These are phyloP conservation scores for Colletotrichum gloeosporioides DNA, from an alignment of 2,329 filamentous ascomycete genomes.

Conservation along the genomic window DNA sequence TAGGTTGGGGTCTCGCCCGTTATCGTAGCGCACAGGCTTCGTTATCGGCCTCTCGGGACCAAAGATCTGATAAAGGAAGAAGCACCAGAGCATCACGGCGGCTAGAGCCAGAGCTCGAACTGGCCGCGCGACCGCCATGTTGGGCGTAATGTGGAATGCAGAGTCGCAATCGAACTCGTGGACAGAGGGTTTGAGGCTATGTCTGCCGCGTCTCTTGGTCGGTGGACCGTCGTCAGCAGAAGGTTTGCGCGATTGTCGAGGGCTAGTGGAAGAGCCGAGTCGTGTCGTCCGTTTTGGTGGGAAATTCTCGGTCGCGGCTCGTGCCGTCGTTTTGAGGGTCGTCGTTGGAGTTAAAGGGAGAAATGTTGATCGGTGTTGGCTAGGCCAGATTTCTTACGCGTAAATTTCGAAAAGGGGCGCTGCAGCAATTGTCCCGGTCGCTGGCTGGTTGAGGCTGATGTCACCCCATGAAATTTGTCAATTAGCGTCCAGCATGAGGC, in stretches of 20 bases:
- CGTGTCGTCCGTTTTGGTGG: background rate
- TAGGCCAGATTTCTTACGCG: constrained; percentile 14
- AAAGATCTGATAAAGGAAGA: constrained; percentile 79
- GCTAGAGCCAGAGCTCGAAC: constrained; percentile 79
- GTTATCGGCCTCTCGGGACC: constrained; percentile 53
- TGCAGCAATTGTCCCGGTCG: constrained; percentile 3
- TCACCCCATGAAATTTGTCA: constrained; percentile 20
- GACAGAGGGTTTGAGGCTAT: background rate
- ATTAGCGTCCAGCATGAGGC: constrained; percentile 8
- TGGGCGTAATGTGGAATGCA: constrained; percentile 28
- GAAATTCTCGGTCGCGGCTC: constrained; percentile 9
- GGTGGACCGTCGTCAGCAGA: background rate
- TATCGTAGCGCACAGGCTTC: constrained; percentile 30
- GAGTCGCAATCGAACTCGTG: background rate
- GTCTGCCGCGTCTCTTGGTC: background rate
- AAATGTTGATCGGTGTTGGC: background rate
- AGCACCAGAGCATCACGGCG: constrained; percentile 76
- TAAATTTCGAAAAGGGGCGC: constrained; percentile 19
- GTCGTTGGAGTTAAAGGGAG: constrained; percentile 1
- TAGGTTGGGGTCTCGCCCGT: constrained; percentile 76
- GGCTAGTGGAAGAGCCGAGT: constrained; percentile 7
- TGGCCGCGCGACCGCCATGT: constrained; percentile 85
- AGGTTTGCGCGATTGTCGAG: background rate
- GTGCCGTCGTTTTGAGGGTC: constrained; percentile 10
- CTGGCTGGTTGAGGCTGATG: constrained; percentile 20